Evolutionary conservation across 1,284 basidiomycete genomes (phyloP).

Genomic region (Leccinum holopus): DNA sequence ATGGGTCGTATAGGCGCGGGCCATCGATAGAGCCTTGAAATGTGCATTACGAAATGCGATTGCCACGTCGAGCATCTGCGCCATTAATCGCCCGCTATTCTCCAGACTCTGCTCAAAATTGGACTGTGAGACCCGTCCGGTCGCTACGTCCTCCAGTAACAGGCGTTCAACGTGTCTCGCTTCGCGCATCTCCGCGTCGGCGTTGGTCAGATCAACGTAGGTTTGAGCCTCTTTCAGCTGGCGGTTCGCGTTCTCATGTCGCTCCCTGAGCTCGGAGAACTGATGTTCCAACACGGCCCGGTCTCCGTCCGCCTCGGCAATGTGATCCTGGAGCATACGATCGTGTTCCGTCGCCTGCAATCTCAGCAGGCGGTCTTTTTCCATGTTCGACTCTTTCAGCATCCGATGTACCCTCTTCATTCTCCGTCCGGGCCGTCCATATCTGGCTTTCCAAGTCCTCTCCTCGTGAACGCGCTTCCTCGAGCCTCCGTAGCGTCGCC

Average conservation of each 20-base stretch:
- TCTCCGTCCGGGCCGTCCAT: conserved; percentile 60
- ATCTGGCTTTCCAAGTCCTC: conserved; percentile 77
- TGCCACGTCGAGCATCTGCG: conserved; percentile 72
- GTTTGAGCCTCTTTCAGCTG: conserved; percentile 60
- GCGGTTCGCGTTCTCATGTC: conserved; percentile 55
- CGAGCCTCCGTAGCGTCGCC: conserved; percentile 63
- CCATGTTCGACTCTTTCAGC: conserved; percentile 61
- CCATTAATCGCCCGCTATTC: conserved; percentile 57
- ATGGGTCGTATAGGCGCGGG: conserved; percentile 60
- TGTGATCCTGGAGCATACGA: conserved; percentile 79
- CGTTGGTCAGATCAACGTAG: conserved; percentile 58
- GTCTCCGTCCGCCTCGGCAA: conserved; percentile 89
- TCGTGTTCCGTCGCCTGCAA: conserved; percentile 81
- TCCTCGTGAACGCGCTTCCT: conserved; percentile 69
- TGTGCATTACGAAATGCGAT: conserved; percentile 73
- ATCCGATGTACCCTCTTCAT: conserved; percentile 64
- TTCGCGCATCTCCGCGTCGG: conserved; percentile 64
- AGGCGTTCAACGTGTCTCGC: conserved; percentile 59
- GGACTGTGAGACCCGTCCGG: conserved; percentile 61
- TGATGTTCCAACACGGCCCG: conserved; percentile 86
- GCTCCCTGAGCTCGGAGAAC: conserved; percentile 72
- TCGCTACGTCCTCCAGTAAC: conserved; percentile 60
- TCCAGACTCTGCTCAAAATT: conserved; percentile 66
- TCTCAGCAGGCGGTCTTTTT: conserved; percentile 74
- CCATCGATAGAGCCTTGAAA: conserved; percentile 63